phyloP scores from a whole-genome alignment of 768 basidiomycete species.

The Gautieria morchelliformis region DNA sequence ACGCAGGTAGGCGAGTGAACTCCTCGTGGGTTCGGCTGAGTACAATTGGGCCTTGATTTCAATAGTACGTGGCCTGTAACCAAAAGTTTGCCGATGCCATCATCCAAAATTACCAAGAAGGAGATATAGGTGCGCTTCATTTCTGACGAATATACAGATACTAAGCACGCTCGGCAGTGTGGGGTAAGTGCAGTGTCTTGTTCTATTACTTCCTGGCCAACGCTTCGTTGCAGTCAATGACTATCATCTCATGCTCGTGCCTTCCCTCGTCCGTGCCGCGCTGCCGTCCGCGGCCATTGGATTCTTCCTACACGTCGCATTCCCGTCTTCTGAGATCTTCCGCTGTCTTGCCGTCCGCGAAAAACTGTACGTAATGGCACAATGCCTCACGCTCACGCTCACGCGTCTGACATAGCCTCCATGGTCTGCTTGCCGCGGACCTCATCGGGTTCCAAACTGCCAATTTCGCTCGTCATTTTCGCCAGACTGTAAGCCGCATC shows the following conservation, averaged over 20 bases:
- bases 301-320: slow-evolving; percentile 96
- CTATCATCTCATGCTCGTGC: slow-evolving; percentile 93
- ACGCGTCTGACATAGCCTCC: slow-evolving; percentile 33
- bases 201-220: not conserved
- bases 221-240: slow-evolving; percentile 53
- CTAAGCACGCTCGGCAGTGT: slow-evolving; percentile 31
- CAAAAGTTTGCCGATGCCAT: slow-evolving; percentile 82
- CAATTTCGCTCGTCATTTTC: slow-evolving; percentile 74
- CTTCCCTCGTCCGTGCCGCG: slow-evolving; percentile 67
- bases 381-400: not conserved
- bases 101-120: slow-evolving; percentile 69
- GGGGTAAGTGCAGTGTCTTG: slow-evolving; percentile 22
- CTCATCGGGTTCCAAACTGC: slow-evolving; percentile 89
- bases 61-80: slow-evolving; percentile 86
- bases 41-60: not conserved
- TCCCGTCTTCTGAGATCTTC: slow-evolving; percentile 94
- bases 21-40: not conserved
- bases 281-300: slow-evolving; percentile 59
- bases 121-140: slow-evolving; percentile 57
- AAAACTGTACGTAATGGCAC: slow-evolving; percentile 5
- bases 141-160: not conserved
- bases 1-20: slow-evolving; percentile 14
- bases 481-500: slow-evolving; percentile 77
- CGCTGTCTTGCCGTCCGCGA: slow-evolving; percentile 76
- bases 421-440: slow-evolving; percentile 88